Percentiles rank a stretch among this genome's conserved stretches.
phyloP scores from a whole-genome alignment of 805 yeast genomes.

The Lachancea quebecensis region DNA sequence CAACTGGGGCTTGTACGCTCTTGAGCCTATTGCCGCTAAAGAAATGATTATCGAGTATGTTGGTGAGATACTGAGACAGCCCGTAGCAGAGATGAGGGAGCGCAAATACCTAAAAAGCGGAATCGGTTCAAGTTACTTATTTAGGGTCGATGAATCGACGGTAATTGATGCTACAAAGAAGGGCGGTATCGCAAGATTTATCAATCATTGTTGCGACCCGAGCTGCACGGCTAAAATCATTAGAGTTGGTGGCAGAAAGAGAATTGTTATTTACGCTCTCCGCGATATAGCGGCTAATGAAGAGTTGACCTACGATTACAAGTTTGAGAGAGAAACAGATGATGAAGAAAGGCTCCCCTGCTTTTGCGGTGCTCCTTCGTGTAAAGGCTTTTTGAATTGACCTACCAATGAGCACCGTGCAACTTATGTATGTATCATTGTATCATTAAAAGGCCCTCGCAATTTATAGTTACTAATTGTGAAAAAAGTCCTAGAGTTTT shows the following conservation, averaged over 20 bases:
- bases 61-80: conserved; percentile 90
- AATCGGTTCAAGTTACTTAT: conserved; percentile 89
- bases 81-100: conserved; percentile 89
- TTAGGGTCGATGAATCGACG: conserved; percentile 86
- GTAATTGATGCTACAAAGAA: conserved; percentile 96
- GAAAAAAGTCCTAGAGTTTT: too few relatives aligned
- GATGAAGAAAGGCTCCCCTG: conserved; percentile 86
- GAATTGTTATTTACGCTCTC: conserved; percentile 91
- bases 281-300: conserved; percentile 82
- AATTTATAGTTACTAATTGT: background rate
- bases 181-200: conserved; percentile 95
- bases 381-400: conserved; percentile 85
- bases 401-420: background rate
- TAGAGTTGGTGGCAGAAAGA: conserved; percentile 85
- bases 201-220: conserved; percentile 96
- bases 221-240: conserved; percentile 96
- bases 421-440: background rate
- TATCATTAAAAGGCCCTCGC: background rate
- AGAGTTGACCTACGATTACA: conserved; percentile 93
- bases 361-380: conserved; percentile 90
- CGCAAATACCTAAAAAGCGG: conserved; percentile 80
- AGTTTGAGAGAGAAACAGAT: conserved; percentile 85
- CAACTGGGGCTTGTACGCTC: conserved; percentile 95
- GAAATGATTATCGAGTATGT: conserved; percentile 98
- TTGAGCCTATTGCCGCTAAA: conserved; percentile 89